Evolutionary conservation across 371 early-diverging fungal species (phyloP).

Genomic region (Mortierella sp.): DNA sequence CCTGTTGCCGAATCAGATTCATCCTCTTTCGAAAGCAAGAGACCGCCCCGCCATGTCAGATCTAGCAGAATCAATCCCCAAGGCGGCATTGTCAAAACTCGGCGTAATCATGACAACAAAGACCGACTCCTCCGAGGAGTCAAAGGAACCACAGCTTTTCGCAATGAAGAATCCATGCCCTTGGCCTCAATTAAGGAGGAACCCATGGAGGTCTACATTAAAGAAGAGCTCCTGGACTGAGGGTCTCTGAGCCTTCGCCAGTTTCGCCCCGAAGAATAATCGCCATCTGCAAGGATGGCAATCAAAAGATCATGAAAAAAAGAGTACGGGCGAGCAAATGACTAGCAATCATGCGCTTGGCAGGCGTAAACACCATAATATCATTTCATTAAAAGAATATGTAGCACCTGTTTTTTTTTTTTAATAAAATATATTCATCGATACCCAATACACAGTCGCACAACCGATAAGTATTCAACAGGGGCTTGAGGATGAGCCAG

Average conservation of each 20-base stretch:
- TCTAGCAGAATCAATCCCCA: constrained; percentile 39
- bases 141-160: constrained; percentile 6
- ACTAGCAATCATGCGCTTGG: constrained; percentile 1
- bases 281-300: constrained; percentile 1
- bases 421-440: constrained; percentile 8
- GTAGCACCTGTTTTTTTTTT: neutral
- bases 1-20: constrained; percentile 8
- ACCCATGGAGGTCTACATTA: constrained; percentile 49
- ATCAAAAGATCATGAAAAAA: constrained; percentile 38
- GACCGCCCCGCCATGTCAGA: constrained; percentile 3
- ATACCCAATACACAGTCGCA: constrained; percentile 6
- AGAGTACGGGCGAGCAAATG: constrained; percentile 28
- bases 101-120: constrained; percentile 32
- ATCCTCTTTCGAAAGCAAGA: neutral
- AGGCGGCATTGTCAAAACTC: constrained; percentile 39
- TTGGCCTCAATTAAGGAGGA: constrained; percentile 51
- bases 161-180: constrained; percentile 16
- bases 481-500: constrained; percentile 11
- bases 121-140: constrained; percentile 24
- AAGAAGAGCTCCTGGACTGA: constrained; percentile 53
- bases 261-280: constrained; percentile 38
- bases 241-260: neutral
- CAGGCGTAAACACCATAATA: constrained; percentile 5
- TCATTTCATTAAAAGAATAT: neutral
- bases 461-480: neutral